These are phyloP conservation scores for Kalanchoe fedtschenkoi DNA, from an alignment of 164 flowering plant species.

Conservation along the genomic window DNA sequence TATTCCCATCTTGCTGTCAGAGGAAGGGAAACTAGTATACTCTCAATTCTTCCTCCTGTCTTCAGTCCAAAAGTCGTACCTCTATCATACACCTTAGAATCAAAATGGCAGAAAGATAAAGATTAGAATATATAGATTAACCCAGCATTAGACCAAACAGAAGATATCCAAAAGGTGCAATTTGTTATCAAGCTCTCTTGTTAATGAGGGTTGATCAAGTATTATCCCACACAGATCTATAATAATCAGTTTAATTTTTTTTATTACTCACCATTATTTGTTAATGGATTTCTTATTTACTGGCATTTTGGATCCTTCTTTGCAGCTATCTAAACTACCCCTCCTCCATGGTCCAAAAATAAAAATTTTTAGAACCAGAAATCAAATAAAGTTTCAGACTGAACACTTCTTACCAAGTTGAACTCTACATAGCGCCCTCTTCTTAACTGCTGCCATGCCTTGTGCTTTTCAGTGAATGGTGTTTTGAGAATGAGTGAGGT, in stretches of 20 bases:
- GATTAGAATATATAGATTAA: no score
- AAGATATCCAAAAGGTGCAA: background rate
- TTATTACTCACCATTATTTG: no score
- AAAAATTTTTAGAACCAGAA: no score
- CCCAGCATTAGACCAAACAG: background rate
- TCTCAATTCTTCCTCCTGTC: slow-evolving; percentile 95
- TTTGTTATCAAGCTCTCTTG: no score
- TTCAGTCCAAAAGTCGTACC: slow-evolving; percentile 95
- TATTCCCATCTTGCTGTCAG: slow-evolving; percentile 92
- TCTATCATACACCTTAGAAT: slow-evolving; percentile 74
- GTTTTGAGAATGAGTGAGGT: no score
- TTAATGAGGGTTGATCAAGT: no score
- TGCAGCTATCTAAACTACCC: no score
- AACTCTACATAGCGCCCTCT: slow-evolving; percentile 94
- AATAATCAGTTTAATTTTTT: no score
- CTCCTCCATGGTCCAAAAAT: no score
- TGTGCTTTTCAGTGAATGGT: slow-evolving; percentile 58
- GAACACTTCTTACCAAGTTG: slow-evolving; percentile 97
- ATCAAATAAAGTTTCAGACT: no score
- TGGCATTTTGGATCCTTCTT: background rate
- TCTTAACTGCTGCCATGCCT: slow-evolving; percentile 90
- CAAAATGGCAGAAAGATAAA: background rate
- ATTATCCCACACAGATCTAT: no score
- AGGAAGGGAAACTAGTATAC: slow-evolving; percentile 94
- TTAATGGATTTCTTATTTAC: background rate